These are phyloP conservation scores for Paramyrothecium roridum DNA, from an alignment of 2,329 filamentous ascomycete genomes.

Conservation along the genomic window DNA sequence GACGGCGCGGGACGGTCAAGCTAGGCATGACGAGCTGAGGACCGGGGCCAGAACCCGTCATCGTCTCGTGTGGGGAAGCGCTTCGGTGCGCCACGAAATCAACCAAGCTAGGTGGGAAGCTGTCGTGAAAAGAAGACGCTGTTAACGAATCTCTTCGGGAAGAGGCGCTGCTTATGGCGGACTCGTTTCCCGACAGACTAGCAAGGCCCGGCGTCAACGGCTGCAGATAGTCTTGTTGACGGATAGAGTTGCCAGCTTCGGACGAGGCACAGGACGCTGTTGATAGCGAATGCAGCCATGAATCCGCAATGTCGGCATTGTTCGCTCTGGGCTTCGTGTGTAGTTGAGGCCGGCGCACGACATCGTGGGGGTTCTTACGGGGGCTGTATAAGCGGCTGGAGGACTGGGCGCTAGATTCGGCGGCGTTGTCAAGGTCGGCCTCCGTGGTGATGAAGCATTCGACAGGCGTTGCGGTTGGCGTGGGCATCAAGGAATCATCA, in stretches of 20 bases:
- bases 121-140: slow-evolving; percentile 34
- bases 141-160: slow-evolving; percentile 51
- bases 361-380: not conserved
- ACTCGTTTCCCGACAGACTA: slow-evolving; percentile 22
- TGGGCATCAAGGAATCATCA: slow-evolving; percentile 14
- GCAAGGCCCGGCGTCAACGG: slow-evolving; percentile 22
- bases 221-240: slow-evolving; percentile 15
- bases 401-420: slow-evolving; percentile 9
- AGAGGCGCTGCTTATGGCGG: slow-evolving; percentile 42
- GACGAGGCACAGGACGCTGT: not conserved
- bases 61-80: slow-evolving; percentile 11
- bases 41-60: slow-evolving; percentile 24
- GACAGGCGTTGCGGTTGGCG: slow-evolving; percentile 18
- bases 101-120: slow-evolving; percentile 16
- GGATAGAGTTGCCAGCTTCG: slow-evolving; percentile 13
- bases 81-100: slow-evolving; percentile 11
- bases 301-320: not conserved
- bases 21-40: slow-evolving; percentile 98
- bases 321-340: not conserved
- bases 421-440: slow-evolving; percentile 21
- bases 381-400: not conserved
- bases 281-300: not conserved
- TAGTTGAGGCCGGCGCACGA: not conserved
- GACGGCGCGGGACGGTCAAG: slow-evolving; percentile 81
- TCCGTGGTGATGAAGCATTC: slow-evolving; percentile 34